A percentile compares a stretch with the other conserved stretches of the same genome.
Evolutionary conservation across 768 basidiomycete genomes (phyloP).

Genomic region (Pleurotus platypus): DNA sequence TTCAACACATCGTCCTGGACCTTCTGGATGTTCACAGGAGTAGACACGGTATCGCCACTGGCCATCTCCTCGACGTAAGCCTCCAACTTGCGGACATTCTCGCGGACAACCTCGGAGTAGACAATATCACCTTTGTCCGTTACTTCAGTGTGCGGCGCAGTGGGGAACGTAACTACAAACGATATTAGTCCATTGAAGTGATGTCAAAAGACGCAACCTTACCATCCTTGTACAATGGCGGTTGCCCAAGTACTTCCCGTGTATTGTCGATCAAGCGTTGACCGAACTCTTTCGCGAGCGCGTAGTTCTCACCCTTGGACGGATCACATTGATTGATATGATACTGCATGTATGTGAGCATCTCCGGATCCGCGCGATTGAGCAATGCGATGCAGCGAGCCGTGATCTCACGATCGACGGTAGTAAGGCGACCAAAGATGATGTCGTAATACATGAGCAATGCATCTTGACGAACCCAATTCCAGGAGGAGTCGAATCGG

Average conservation of each 20-base stretch:
- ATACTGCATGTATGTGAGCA: slow-evolving; percentile 94
- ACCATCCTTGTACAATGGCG: slow-evolving; percentile 97
- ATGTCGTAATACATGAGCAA: slow-evolving; percentile 98
- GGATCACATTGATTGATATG: slow-evolving; percentile 83
- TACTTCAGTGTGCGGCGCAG: slow-evolving; percentile 93
- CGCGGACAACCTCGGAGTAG: slow-evolving; percentile 91
- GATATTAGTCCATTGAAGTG: slow-evolving; percentile 11
- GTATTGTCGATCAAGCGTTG: slow-evolving; percentile 95
- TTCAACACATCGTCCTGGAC: slow-evolving; percentile 96
- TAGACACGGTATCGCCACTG: slow-evolving; percentile 82
- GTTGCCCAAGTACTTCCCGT: slow-evolving; percentile 71
- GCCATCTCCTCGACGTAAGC: slow-evolving; percentile 99
- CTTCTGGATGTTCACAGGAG: slow-evolving; percentile 90
- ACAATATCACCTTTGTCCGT: slow-evolving; percentile 92
- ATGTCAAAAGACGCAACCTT: too few relatives aligned
- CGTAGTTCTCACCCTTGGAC: slow-evolving; percentile 84
- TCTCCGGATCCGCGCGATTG: slow-evolving; percentile 92
- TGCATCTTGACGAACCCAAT: slow-evolving; percentile 98
- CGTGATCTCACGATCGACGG: slow-evolving; percentile 94
- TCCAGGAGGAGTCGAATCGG: slow-evolving; percentile 98
- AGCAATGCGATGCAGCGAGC: slow-evolving; percentile 96
- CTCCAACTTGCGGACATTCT: slow-evolving; percentile 95
- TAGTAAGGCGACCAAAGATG: slow-evolving; percentile 91
- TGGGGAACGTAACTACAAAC: slow-evolving; percentile 88
- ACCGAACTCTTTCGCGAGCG: slow-evolving; percentile 95